These are phyloP conservation scores for Heterobasidion annosum DNA, from an alignment of 1,284 basidiomycete genomes.

Conservation along the genomic window DNA sequence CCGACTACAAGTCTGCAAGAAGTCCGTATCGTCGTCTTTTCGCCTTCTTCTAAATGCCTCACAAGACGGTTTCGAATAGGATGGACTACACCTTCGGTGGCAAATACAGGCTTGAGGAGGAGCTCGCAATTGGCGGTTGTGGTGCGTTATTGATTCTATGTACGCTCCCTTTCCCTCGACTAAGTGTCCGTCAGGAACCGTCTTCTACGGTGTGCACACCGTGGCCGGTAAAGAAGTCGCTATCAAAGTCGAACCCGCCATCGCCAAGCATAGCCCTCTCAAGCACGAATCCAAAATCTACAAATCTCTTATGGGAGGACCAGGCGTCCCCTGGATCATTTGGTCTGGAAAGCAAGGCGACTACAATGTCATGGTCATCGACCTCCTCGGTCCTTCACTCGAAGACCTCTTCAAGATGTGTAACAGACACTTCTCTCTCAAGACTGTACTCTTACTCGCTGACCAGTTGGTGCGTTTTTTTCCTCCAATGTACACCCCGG, in stretches of 20 bases:
- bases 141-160: constrained; percentile 39
- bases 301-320: constrained; percentile 89
- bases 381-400: constrained; percentile 86
- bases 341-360: constrained; percentile 94
- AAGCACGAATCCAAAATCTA: constrained; percentile 91
- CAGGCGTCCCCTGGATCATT: constrained; percentile 91
- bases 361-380: constrained; percentile 96
- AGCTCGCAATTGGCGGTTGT: constrained; percentile 92
- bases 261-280: constrained; percentile 74
- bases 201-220: constrained; percentile 92
- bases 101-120: constrained; percentile 90
- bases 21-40: neutral
- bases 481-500: neutral
- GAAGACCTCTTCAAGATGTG: constrained; percentile 96
- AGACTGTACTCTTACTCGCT: constrained; percentile 86
- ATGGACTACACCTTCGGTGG: constrained; percentile 81
- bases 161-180: constrained; percentile 2
- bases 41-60: neutral
- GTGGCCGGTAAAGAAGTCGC: constrained; percentile 95
- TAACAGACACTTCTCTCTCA: constrained; percentile 86
- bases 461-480: constrained; percentile 75
- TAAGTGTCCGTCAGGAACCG: constrained; percentile 53
- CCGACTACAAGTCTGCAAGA: neutral
- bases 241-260: constrained; percentile 91
- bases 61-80: neutral